Evolutionary conservation across 2,329 filamentous ascomycete species (phyloP), one percentile per base, ranked within the genome.

Genomic region (Talaromyces albobiverticillius): DNA sequence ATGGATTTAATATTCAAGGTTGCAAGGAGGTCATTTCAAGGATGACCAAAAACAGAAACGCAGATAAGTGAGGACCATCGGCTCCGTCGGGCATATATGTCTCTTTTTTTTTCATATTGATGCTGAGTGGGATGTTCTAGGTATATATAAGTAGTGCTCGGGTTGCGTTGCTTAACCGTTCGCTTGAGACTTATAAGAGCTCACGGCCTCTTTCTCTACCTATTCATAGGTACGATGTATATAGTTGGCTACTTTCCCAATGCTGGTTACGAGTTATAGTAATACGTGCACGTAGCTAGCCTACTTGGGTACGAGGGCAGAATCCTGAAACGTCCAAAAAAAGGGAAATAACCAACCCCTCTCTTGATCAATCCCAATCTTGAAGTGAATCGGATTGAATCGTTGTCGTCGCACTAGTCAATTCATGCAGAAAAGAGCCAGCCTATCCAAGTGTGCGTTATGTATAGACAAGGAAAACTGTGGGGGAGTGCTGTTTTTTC

Each of bases 21-120:
- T 84, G 83, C 64, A 86, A 84, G 67, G 85, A 87, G 58, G 74
- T 80, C 59, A 79, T 88, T 62, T 76, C 77, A 8, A 78, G 82
- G 60, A 84, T 85, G 70, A 77, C 87, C 52, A 86, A 83, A 68
- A 77, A 77, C 48, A 79, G 81, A 65, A 79, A 77, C 38, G 64
- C 84, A 58, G 81, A 83, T 57, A 83, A 81, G 60, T 83, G 67
- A 52, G 48, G 36, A 50, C 20, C 32, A 16, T 40, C 36, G 26
- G 5, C 26, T 29, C 26, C 26, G 26, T 29, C 26, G 26, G 26
- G 26, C 26, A 5, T 29, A 22, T 40, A 16, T 20, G 18, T 40
- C 36, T 20, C 16, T 10, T 16, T 40, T 18, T 40, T 18, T 40
- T 40, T 2, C 9, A 40, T 9, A 20, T 38, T 38, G 9, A 40